Conservation (phyloP, 768 basidiomycete species). For the Rhodocollybia butyracea region DNA sequence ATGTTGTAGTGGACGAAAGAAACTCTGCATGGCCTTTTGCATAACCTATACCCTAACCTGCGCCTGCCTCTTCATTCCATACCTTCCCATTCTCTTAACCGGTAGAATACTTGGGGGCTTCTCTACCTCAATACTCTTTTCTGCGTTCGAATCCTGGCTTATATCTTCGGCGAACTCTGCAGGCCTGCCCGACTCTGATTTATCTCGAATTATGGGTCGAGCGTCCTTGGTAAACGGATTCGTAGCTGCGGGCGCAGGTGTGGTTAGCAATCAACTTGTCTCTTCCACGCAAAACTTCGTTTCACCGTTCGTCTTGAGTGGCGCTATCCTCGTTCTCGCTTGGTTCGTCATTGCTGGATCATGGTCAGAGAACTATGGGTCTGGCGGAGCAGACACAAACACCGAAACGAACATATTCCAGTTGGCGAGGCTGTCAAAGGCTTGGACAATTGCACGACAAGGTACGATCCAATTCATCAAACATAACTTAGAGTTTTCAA, state of each 20-base stretch:
- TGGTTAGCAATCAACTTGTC: conserved; percentile 66
- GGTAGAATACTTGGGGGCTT: conserved; percentile 68
- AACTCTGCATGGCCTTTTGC: conserved; percentile 70
- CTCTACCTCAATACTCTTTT: conserved; percentile 74
- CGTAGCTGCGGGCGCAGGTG: conserved; percentile 64
- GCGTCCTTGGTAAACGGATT: conserved; percentile 73
- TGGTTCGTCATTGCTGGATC: conserved; percentile 52
- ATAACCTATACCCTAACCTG: conserved; percentile 61
- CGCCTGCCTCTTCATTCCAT: conserved; percentile 52
- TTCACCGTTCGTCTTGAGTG: conserved; percentile 68
- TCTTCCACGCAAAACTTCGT: conserved; percentile 46
- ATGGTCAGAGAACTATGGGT: conserved; percentile 74
- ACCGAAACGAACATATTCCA: conserved; percentile 46
- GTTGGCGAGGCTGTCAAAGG: conserved; percentile 47
- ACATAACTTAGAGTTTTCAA: not conserved
- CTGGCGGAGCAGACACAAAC: conserved; percentile 21
- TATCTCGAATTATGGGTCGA: conserved; percentile 69
- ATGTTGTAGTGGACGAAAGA: conserved; percentile 57
- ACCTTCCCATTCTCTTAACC: conserved; percentile 54
- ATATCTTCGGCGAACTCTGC: conserved; percentile 55
- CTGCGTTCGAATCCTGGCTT: conserved; percentile 77
- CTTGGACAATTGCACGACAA: conserved; percentile 52
- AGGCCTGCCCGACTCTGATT: conserved; percentile 50
- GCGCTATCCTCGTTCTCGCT: conserved; percentile 45
- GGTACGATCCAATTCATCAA: conserved; percentile 28